Evolutionary conservation across 225 moss, liverwort and hornwort genomes (phyloP), one percentile per base, ranked within the genome.

Genomic region (Antitrichia curtipendula): DNA sequence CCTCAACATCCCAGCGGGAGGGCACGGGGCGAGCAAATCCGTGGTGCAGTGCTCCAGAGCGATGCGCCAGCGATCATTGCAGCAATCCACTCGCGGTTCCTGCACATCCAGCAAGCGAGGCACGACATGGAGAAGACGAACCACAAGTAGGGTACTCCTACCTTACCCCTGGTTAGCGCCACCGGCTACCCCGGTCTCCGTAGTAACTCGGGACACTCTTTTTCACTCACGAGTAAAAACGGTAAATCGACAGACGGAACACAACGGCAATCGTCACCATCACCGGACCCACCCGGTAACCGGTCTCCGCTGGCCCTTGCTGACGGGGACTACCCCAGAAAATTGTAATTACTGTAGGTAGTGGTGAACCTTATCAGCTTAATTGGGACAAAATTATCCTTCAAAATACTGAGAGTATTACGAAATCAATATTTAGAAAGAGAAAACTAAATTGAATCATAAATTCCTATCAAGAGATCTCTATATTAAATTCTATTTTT

Each of bases 91-190:
- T 80, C 84, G 83, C 86, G 73, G 52, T 83, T 29, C 53, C 63
- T 85, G 84, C 82, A 85, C 85, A 87, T 88, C 86, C 84, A 81
- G 74, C 70, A 68, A 88, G 89, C 79, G 58, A 66, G 75, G 70
- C 24, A 75, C 69, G 78, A 84, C 80, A 83, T 68, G 88, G 88
- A 92, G 92, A 92, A 92, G 92, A 90, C 92, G 85, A 93, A 90
- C 92, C 92, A 92, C 88, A 90, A 74, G 90, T 88, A 90, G 89
- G 90, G 86, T 86, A 84, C 91, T 88, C 86, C 91, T 91, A 87
- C 93, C 91, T 93, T 90, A 91, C 90, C 93, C 90, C 91, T 90
- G 89, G 91, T 91, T 90, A 90, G 72, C 86, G 56, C 52, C 60
- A 91, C 91, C 88, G 86, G 86, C 59, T 28, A 21, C 32, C 16